Evolutionary conservation across 495 filamentous ascomycete species (phyloP).

Genomic region (Trichoderma erinaceum): DNA sequence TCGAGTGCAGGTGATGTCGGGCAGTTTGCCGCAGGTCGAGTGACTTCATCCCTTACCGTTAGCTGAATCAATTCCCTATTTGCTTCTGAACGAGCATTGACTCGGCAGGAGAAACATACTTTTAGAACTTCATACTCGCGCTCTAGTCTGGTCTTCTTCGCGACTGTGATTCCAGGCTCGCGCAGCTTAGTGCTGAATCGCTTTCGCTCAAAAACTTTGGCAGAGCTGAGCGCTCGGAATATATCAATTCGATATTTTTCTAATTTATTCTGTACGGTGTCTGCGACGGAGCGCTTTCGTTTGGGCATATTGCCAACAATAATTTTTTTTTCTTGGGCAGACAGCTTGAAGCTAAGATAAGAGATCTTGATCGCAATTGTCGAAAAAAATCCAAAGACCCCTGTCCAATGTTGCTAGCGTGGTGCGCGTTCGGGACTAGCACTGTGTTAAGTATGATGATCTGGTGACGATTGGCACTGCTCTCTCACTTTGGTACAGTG

Average conservation of each 20-base stretch:
- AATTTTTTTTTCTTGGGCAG: constrained; percentile 7
- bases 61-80: background rate
- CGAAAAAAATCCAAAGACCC: background rate
- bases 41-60: constrained; percentile 18
- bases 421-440: background rate
- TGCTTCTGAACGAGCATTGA: background rate
- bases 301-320: constrained; percentile 36
- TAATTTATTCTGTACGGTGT: constrained; percentile 48
- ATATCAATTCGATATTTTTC: constrained; percentile 54
- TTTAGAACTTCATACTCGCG: constrained; percentile 9
- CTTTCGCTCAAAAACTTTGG: constrained; percentile 84
- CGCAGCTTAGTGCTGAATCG: constrained; percentile 74
- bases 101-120: background rate
- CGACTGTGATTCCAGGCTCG: constrained; percentile 50
- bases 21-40: constrained; percentile 63
- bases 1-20: constrained; percentile 65
- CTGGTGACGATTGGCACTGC: background rate
- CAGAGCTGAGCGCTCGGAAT: constrained; percentile 63
- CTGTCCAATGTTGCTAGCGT: background rate
- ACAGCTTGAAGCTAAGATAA: constrained; percentile 10
- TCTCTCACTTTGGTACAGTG: background rate
- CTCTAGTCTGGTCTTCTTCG: constrained; percentile 30
- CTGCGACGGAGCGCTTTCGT: constrained; percentile 38
- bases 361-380: constrained; percentile 4
- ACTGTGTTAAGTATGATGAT: background rate